Evolutionary conservation across 2,329 filamentous ascomycete species (phyloP), one percentile per base, ranked within the genome.

Genomic region (Periglandula ipomoeae): DNA sequence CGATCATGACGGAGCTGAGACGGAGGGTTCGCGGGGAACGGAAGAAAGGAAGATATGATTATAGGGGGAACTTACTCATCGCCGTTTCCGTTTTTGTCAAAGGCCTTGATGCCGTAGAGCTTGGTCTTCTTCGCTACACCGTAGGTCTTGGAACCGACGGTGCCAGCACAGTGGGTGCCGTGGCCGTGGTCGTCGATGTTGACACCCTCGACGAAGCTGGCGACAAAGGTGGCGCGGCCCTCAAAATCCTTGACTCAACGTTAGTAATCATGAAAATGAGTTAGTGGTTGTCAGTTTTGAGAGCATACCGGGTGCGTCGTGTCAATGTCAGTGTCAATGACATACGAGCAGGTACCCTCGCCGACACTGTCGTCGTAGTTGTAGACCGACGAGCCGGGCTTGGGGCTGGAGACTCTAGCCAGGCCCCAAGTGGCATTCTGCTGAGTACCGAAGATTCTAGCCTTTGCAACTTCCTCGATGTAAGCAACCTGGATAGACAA

Each of bases 251-350:
- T 22, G 0, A 13, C n/a, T 30, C 7, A n/a, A 19, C 8, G 30
- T 20, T 19, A 17, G 11, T 24, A n/a, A 7, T 17, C 23, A 20
- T 6, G n/a, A 38, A n/a, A n/a, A 38, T 10, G 19, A 38, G 10
- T 38, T 38, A 11, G n/a, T 10, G 35, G n/a, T 4, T 5, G 30
- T 32, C 15, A 4, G 30, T n/a, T 17, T 10, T n/a, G 17, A 38
- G 19, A 20, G 64, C 68, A 27, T 63, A 60, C 66, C 9, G 56
- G 52, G 53, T 70, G 67, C 4, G 53, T 54, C 3, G 55, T 34
- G 22, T 55, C 57, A 50, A 70, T 65, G 11, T 70, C 70, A 10
- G 69, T 68, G 56, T 73, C 70, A 40, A 73, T 64, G 34, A 72
- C 61, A 52, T 73, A 73, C 19, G 64, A 62, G 32, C 63, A 71